Base-by-base conservation (phyloP, 192 early-diverging fungal species). In the Umbelopsis isabellina region DNA sequence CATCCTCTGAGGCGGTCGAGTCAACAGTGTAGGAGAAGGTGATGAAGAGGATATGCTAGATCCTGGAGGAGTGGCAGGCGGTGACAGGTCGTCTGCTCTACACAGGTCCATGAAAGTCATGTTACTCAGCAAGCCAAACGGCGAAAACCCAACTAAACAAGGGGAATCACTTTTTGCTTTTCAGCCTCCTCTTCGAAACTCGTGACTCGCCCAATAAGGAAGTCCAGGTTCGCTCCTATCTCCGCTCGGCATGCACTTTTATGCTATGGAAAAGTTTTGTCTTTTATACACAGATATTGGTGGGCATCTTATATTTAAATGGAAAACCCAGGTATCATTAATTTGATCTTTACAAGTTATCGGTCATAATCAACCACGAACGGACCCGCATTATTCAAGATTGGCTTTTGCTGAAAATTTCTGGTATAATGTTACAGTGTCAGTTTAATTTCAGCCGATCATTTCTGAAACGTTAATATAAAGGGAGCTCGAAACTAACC, bases 61-160 rank as follows among this genome's bases (percentile, higher is more conserved):
- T 11, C 66, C 67, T 73, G 76, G 76, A 46, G 76, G 76, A 49
- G 76, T 77, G 21, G 71, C 76, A 50, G 76, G 76, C 61, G 76
- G 76, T 50, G 76, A 77, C 20, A 77, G 72, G 65, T 77, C 76
- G 49, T 77, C 76, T 41, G 68, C 47, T 65, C 66, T 47, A 72
- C 67, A 72, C 30, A 73, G 35, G 20, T 77, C 67, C 76, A 77
- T 77, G 71, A 45, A 66, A 46, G 46, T 66, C 55, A 61, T 61
- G 55, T 61, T 61, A 61, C 55, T 61, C 55, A 61, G 55, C 55
- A 61, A 61, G 55, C 55, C 12, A 23, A 23, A 53, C n/a, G 37
- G 37, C 37, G 25, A 27, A 58, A 16, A 12, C 0, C 27, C 18
- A 25, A 9, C 51, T 22, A 25, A 52, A 21, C 51, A n/a, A 22